Percentiles rank a stretch among this genome's conserved stretches.
Conservation (phyloP, 495 filamentous ascomycete species). For the Penicillium atrosanguineum region DNA sequence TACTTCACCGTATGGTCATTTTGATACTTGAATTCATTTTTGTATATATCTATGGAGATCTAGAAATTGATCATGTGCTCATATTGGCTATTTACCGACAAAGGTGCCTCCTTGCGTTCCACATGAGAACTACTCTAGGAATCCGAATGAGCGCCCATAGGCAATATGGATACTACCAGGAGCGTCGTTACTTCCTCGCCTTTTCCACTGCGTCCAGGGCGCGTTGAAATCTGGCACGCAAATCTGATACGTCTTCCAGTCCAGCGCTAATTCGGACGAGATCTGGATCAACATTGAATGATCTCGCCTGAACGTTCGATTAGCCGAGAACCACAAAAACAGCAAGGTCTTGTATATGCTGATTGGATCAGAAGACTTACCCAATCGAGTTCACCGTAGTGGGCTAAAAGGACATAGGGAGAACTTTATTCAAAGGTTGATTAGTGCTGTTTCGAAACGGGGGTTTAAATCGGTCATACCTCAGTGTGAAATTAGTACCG, state of each 20-base stretch:
- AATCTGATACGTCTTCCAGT: slow-evolving; percentile 69
- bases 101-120: not conserved
- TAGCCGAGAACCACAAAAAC: slow-evolving; percentile 1
- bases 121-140: not conserved
- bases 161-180: slow-evolving; percentile 2
- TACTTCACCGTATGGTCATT: slow-evolving; percentile 2
- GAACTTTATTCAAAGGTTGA: slow-evolving; percentile 44
- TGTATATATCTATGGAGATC: not conserved
- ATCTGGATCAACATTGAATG: slow-evolving; percentile 73
- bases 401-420: slow-evolving; percentile 88
- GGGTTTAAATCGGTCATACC: slow-evolving; percentile 28
- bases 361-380: slow-evolving; percentile 39
- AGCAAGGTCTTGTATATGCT: not conserved
- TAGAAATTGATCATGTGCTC: not conserved
- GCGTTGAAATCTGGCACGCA: slow-evolving; percentile 48
- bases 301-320: slow-evolving; percentile 52
- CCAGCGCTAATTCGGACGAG: slow-evolving; percentile 88
- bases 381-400: slow-evolving; percentile 91
- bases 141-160: not conserved
- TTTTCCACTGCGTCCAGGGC: slow-evolving; percentile 47
- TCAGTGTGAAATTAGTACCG: slow-evolving; percentile 94
- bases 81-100: not conserved
- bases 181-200: slow-evolving; percentile 5
- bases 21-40: not conserved
- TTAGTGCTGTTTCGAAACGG: slow-evolving; percentile 10